Conservation (phyloP, 2,329 filamentous ascomycete genomes). For the Zopfia rhizophila region DNA sequence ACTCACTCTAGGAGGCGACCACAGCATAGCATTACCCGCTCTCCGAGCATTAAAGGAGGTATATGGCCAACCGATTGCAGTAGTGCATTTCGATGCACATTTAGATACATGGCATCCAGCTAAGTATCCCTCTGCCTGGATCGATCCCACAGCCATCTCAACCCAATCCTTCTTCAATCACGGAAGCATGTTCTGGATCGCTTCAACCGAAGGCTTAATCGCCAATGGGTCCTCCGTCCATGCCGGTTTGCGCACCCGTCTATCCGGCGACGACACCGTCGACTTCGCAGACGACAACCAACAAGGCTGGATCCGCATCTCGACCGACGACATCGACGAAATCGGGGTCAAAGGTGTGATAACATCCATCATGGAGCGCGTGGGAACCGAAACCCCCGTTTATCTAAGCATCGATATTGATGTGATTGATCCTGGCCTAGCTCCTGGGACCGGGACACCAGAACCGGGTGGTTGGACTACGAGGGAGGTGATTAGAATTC, state of each 20-base stretch:
- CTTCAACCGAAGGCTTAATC: slow-evolving; percentile 81
- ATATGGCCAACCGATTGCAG: slow-evolving; percentile 57
- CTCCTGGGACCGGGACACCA: slow-evolving; percentile 85
- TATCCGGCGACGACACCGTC: slow-evolving; percentile 72
- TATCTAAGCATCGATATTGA: slow-evolving; percentile 86
- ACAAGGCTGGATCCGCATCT: slow-evolving; percentile 83
- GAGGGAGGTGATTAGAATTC: slow-evolving; percentile 83
- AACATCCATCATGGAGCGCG: slow-evolving; percentile 73
- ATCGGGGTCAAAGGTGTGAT: slow-evolving; percentile 78
- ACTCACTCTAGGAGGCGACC: slow-evolving; percentile 61
- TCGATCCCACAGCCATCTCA: slow-evolving; percentile 59
- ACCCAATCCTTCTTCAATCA: slow-evolving; percentile 83
- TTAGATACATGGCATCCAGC: slow-evolving; percentile 87
- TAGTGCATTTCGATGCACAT: slow-evolving; percentile 68
- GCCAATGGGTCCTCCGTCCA: slow-evolving; percentile 80
- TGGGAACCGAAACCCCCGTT: slow-evolving; percentile 80
- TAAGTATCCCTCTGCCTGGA: slow-evolving; percentile 83
- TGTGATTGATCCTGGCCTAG: slow-evolving; percentile 77
- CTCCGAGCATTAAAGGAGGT: slow-evolving; percentile 59
- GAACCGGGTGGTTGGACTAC: slow-evolving; percentile 94
- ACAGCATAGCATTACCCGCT: slow-evolving; percentile 62
- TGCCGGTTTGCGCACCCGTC: slow-evolving; percentile 81
- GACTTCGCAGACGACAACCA: slow-evolving; percentile 75
- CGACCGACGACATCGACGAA: slow-evolving; percentile 89
- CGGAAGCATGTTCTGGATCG: slow-evolving; percentile 92